Conservation (phyloP, 306 rosid species). For the Rosa persica region DNA sequence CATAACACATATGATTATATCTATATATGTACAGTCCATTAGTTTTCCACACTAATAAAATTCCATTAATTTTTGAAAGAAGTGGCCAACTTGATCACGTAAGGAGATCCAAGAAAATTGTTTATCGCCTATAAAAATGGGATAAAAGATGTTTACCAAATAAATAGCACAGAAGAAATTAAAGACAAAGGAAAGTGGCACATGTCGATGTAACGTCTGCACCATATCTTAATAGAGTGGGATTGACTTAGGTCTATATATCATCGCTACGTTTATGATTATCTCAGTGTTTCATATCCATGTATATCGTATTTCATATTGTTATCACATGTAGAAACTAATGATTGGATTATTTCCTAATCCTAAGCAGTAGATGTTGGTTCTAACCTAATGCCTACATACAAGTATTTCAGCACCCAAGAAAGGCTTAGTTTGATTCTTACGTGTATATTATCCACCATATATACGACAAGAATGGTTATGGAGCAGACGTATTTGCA, state of each 20-base stretch:
- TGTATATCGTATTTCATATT: background rate
- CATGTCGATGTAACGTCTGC: constrained; percentile 9
- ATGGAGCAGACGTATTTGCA: background rate
- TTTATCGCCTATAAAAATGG: background rate
- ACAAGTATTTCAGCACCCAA: background rate
- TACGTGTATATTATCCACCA: background rate
- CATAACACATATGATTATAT: background rate
- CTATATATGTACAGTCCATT: background rate
- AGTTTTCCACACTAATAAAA: background rate
- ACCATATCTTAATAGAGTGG: constrained; percentile 8
- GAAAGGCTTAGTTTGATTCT: background rate
- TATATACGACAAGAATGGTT: background rate
- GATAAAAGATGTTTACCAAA: constrained; percentile 8
- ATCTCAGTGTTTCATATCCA: background rate
- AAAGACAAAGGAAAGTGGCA: constrained; percentile 28
- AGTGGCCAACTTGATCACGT: constrained; percentile 16
- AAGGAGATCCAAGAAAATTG: background rate
- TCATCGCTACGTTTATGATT: constrained; percentile 2
- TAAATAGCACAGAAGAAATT: background rate
- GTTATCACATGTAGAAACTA: background rate
- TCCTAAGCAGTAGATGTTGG: background rate
- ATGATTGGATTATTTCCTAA: background rate
- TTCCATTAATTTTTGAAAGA: background rate
- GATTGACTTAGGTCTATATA: background rate
- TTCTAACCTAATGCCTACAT: background rate